phyloP scores from a whole-genome alignment of 2,329 filamentous ascomycete genomes.

The Penicillium palitans region DNA sequence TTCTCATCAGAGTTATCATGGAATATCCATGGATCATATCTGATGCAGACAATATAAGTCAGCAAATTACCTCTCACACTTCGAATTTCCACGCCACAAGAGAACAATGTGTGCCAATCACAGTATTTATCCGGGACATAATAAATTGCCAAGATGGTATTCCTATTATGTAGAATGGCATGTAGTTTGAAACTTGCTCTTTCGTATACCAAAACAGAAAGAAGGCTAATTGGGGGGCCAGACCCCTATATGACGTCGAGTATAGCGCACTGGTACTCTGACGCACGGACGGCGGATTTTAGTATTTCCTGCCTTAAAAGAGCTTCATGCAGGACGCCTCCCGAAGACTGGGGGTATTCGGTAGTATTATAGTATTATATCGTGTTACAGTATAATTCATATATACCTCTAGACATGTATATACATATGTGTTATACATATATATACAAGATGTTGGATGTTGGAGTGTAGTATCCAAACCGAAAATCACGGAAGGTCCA shows the following conservation, averaged over 20 bases:
- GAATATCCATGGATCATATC: not conserved
- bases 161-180: not conserved
- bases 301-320: conserved; percentile 7
- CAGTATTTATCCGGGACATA: not conserved
- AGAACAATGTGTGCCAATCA: not conserved
- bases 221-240: conserved; percentile 20
- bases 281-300: conserved; percentile 1
- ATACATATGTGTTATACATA: not conserved
- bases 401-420: not conserved
- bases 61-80: not conserved
- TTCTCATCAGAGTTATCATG: not conserved
- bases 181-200: not conserved
- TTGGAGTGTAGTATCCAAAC: not conserved
- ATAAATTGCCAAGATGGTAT: not conserved
- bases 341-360: not conserved
- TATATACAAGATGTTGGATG: not conserved
- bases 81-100: not conserved
- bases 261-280: conserved; percentile 13
- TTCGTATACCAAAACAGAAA: not conserved
- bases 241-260: conserved; percentile 19
- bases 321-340: conserved; percentile 18
- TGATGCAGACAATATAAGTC: not conserved
- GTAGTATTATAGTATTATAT: not conserved
- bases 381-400: not conserved
- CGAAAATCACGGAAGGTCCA: not conserved